These are phyloP conservation scores for Globisporangium polare DNA, from an alignment of 352 stramenopile species.

Conservation along the genomic window DNA sequence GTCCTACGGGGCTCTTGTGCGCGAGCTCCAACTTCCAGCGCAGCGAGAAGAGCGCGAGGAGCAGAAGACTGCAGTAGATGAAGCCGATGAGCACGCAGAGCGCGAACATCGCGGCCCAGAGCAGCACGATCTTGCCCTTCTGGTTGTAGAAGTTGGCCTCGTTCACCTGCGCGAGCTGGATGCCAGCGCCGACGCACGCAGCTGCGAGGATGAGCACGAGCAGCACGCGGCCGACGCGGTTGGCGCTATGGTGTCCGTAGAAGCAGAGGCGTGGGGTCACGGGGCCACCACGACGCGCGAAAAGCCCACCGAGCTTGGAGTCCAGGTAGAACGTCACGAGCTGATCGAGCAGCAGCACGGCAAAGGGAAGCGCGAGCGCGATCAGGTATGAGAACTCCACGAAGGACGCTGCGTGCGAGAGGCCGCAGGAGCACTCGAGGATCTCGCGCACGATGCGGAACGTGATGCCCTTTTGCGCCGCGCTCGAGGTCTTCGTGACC, in stretches of 20 bases:
- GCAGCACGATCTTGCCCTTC: conserved; percentile 24
- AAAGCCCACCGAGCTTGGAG: conserved; percentile 39
- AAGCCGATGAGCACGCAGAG: conserved; percentile 40
- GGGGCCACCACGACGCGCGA: conserved; percentile 31
- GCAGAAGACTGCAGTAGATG: conserved; percentile 41
- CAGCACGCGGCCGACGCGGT: conserved; percentile 31
- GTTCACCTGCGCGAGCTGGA: conserved; percentile 33
- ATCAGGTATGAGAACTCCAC: conserved; percentile 41
- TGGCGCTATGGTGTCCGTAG: conserved; percentile 28
- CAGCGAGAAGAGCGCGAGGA: conserved; percentile 35
- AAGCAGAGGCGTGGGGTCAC: conserved; percentile 25
- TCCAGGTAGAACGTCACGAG: conserved; percentile 64
- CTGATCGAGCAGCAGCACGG: conserved; percentile 40
- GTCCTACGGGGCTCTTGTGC: conserved; percentile 3
- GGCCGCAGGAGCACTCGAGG: conserved; percentile 43
- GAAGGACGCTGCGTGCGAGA: conserved; percentile 31
- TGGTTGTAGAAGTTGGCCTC: conserved; percentile 34
- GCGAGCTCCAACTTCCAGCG: conserved; percentile 32
- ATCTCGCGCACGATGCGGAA: conserved; percentile 54
- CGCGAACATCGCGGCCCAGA: conserved; percentile 47
- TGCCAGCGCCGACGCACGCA: conserved; percentile 30
- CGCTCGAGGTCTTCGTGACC: conserved; percentile 1
- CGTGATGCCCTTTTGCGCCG: conserved; percentile 21
- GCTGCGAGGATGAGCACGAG: conserved; percentile 28
- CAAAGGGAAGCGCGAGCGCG: conserved; percentile 30